Percentiles rank a stretch among this genome's conserved stretches.
Evolutionary conservation across 2,329 filamentous ascomycete species (phyloP).

Genomic region (Teratosphaeria nubilosa): DNA sequence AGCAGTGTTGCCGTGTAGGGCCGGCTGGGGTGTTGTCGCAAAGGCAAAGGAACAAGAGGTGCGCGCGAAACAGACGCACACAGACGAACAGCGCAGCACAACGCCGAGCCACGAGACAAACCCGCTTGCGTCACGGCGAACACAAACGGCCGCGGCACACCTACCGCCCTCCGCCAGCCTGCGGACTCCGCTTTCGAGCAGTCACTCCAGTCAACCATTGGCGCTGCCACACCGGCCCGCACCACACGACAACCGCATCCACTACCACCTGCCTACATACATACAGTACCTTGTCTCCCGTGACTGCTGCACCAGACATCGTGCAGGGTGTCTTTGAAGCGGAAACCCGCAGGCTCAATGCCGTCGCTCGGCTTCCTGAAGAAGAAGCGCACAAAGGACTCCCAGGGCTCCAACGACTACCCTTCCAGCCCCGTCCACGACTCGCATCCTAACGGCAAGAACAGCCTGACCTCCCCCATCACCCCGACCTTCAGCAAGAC

Average conservation of each 20-base stretch:
- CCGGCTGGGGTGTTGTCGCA: neutral
- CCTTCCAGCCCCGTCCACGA: conserved; percentile 50
- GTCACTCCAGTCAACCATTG: neutral
- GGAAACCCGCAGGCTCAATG: conserved; percentile 45
- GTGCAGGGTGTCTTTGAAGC: conserved; percentile 3
- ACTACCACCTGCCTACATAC: no score
- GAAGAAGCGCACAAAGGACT: conserved; percentile 97
- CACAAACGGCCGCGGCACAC: neutral
- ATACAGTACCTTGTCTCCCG: no score
- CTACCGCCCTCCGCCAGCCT: neutral
- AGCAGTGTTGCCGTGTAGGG: neutral
- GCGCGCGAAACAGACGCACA: neutral
- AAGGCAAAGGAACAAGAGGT: neutral
- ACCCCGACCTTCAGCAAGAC: conserved; percentile 39
- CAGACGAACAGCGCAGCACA: neutral
- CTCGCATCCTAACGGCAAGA: conserved; percentile 27
- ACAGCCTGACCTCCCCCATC: conserved; percentile 25
- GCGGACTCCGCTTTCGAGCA: neutral
- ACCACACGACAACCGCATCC: neutral
- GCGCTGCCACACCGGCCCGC: neutral
- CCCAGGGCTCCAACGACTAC: conserved; percentile 47
- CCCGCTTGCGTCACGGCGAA: neutral
- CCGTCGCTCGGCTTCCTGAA: conserved; percentile 93
- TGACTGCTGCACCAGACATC: neutral
- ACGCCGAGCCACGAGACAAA: neutral